Evolutionary conservation across 257 asterid genomes (phyloP).

Genomic region (Penstemon barbatus): DNA sequence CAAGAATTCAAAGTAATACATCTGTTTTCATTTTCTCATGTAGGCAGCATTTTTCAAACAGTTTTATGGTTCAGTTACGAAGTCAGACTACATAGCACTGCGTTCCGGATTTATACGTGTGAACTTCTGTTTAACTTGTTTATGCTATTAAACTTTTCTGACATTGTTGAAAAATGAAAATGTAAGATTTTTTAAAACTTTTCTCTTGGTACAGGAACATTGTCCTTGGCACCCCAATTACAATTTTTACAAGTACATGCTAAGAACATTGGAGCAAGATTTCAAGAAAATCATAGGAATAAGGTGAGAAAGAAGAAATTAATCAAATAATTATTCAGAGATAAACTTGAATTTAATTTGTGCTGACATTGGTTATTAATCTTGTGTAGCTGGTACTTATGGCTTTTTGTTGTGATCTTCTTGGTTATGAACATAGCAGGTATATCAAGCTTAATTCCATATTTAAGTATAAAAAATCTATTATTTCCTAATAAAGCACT

Average conservation of each 20-base stretch:
- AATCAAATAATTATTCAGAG: background rate
- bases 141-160: background rate
- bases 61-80: conserved; percentile 79
- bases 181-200: background rate
- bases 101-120: conserved; percentile 83
- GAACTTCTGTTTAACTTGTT: conserved; percentile 24
- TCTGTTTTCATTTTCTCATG: background rate
- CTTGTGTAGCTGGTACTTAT: conserved; percentile 77
- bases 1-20: too few relatives aligned
- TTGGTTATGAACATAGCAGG: conserved; percentile 81
- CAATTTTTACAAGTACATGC: conserved; percentile 70
- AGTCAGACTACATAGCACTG: conserved; percentile 74
- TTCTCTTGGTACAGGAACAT: conserved; percentile 50
- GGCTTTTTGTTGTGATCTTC: conserved; percentile 84
- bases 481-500: background rate
- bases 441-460: conserved; percentile 27
- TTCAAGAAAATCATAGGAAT: conserved; percentile 82
- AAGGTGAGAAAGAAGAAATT: conserved; percentile 43
- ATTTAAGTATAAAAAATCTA: background rate
- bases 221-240: conserved; percentile 49
- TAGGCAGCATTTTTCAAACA: conserved; percentile 87
- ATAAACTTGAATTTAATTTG: conserved; percentile 5
- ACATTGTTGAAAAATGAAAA: background rate
- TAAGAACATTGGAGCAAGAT: conserved; percentile 74
- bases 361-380: conserved; percentile 31